These are phyloP conservation scores for Capillidium rhysosporum DNA, from an alignment of 371 early-diverging fungal species.

Conservation along the genomic window DNA sequence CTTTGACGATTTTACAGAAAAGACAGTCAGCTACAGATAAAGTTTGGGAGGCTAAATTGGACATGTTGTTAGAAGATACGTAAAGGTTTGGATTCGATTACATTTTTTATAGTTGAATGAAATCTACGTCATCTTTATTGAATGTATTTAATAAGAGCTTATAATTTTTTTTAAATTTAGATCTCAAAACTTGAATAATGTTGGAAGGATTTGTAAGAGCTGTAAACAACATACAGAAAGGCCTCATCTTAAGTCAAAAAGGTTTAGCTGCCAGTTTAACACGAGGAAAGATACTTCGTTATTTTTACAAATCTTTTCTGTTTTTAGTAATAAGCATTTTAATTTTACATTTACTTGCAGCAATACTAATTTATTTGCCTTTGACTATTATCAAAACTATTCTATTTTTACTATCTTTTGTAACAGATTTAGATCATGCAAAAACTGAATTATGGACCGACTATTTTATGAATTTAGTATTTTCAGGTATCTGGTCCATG, in stretches of 20 bases:
- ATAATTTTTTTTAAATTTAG: too few relatives aligned
- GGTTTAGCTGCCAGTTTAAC: too few relatives aligned
- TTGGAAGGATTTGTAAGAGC: too few relatives aligned
- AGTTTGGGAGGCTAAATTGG: too few relatives aligned
- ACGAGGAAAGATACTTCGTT: not conserved
- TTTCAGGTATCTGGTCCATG: not conserved
- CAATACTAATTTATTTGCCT: not conserved
- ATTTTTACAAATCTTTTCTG: not conserved
- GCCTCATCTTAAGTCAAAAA: too few relatives aligned
- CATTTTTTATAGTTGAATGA: too few relatives aligned
- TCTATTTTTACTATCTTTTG: not conserved
- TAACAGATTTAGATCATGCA: not conserved
- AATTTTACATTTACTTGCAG: not conserved
- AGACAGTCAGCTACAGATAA: conserved; percentile 34
- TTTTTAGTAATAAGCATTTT: not conserved
- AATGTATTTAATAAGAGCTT: too few relatives aligned
- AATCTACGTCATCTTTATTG: too few relatives aligned
- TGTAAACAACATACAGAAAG: too few relatives aligned
- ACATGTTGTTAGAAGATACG: not conserved
- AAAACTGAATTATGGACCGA: not conserved
- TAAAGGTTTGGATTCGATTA: too few relatives aligned
- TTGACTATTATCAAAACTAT: not conserved
- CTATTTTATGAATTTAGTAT: conserved; percentile 2
- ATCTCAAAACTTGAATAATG: too few relatives aligned
- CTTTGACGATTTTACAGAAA: conserved; percentile 79